These are phyloP conservation scores for Wallacemonas sp. DNA, from an alignment of 208 protist genomes.

Conservation along the genomic window DNA sequence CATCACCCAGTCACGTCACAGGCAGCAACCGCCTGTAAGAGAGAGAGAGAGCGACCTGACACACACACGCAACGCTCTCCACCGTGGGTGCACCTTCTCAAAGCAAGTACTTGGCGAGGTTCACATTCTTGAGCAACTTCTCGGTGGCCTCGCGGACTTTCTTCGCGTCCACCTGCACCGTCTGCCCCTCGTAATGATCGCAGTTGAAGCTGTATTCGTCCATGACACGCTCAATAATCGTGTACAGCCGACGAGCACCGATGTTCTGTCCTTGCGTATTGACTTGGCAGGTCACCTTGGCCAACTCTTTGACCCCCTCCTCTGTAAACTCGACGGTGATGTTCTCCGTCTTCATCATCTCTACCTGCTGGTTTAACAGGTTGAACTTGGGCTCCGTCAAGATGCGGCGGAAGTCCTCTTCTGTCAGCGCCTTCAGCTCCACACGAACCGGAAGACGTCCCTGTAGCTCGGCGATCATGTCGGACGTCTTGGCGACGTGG, in stretches of 20 bases:
- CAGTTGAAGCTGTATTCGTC: constrained; percentile 94
- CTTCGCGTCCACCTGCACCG: constrained; percentile 61
- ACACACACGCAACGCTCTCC: not conserved
- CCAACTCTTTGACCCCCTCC: constrained; percentile 90
- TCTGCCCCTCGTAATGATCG: constrained; percentile 79
- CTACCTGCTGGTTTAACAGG: constrained; percentile 90
- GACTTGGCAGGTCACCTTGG: constrained; percentile 86
- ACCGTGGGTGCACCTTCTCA: constrained; percentile 21
- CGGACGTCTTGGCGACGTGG: constrained; percentile 88
- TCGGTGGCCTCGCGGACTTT: constrained; percentile 69
- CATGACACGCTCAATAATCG: constrained; percentile 94
- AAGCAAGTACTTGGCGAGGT: constrained; percentile 90
- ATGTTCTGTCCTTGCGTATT: constrained; percentile 97
- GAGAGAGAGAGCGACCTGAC: constrained; percentile 6
- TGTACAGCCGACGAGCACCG: constrained; percentile 95
- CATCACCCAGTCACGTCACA: too few relatives aligned
- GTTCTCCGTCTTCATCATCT: constrained; percentile 94
- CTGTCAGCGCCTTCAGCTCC: constrained; percentile 94
- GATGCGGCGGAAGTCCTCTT: constrained; percentile 95
- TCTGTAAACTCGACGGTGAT: constrained; percentile 94
- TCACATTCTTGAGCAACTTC: constrained; percentile 84
- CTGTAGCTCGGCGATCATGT: constrained; percentile 96
- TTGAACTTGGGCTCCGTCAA: constrained; percentile 97
- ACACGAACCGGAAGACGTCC: constrained; percentile 98
- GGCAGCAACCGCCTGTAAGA: too few relatives aligned